These are phyloP conservation scores for Pythium apleroticum DNA, from an alignment of 352 stramenopile genomes.

Conservation along the genomic window DNA sequence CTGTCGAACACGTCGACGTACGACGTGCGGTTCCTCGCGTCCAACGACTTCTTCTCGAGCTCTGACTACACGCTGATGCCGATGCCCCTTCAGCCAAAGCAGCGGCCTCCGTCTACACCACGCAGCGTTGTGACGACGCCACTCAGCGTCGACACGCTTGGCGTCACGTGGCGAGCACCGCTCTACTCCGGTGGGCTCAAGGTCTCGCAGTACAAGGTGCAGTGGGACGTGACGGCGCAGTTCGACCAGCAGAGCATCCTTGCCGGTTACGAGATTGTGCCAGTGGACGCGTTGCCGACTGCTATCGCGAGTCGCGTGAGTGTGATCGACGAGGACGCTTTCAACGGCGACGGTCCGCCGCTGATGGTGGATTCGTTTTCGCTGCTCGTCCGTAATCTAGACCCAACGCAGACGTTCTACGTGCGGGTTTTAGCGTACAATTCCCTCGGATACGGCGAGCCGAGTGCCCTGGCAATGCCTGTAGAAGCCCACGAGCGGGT, in stretches of 20 bases:
- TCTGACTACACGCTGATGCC: slow-evolving; percentile 21
- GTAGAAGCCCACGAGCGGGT: slow-evolving; percentile 55
- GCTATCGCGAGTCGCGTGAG: background rate
- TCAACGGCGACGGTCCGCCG: background rate
- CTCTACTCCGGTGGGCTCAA: slow-evolving; percentile 60
- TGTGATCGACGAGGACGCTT: background rate
- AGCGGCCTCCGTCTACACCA: slow-evolving; percentile 33
- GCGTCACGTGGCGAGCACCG: slow-evolving; percentile 80
- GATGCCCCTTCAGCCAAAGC: slow-evolving; percentile 27
- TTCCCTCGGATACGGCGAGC: slow-evolving; percentile 61
- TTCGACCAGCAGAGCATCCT: slow-evolving; percentile 83
- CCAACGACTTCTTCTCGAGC: slow-evolving; percentile 41
- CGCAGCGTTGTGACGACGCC: slow-evolving; percentile 38
- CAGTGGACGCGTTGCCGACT: background rate
- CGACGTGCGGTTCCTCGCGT: slow-evolving; percentile 37
- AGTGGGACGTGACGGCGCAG: slow-evolving; percentile 88
- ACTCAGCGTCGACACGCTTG: slow-evolving; percentile 36
- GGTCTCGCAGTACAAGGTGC: slow-evolving; percentile 90
- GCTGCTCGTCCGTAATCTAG: slow-evolving; percentile 52
- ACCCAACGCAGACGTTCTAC: slow-evolving; percentile 56
- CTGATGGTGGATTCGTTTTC: slow-evolving; percentile 16
- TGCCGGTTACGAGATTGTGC: slow-evolving; percentile 44
- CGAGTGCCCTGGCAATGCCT: slow-evolving; percentile 37
- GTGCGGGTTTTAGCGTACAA: slow-evolving; percentile 88
- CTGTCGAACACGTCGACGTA: slow-evolving; percentile 41